These are phyloP conservation scores for Cyclotella sp. DNA, from an alignment of 108 stramenopile genomes.

Conservation along the genomic window DNA sequence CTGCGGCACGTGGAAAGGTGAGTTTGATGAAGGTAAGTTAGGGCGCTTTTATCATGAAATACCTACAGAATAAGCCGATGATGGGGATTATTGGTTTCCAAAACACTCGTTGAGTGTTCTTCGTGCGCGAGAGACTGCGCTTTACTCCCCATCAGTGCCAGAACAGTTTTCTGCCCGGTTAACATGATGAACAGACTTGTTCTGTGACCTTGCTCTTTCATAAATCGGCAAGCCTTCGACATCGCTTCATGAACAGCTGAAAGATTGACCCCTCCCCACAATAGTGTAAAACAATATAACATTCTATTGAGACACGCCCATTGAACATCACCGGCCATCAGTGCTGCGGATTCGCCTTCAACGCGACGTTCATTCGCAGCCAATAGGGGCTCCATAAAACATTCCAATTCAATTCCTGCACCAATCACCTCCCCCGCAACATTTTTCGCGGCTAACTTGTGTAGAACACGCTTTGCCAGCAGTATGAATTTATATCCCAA, in stretches of 20 bases:
- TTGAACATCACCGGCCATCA: slow-evolving; percentile 11
- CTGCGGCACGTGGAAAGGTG: not conserved
- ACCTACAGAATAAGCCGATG: not conserved
- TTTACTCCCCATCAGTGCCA: not conserved
- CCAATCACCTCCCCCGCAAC: not conserved
- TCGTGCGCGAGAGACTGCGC: not conserved
- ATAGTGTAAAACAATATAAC: not conserved
- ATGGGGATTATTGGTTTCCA: not conserved
- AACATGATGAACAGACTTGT: not conserved
- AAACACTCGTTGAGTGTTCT: not conserved
- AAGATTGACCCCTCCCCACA: slow-evolving; percentile 26
- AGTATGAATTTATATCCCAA: slow-evolving; percentile 13
- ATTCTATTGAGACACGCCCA: slow-evolving; percentile 5
- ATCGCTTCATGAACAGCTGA: not conserved
- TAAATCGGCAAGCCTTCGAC: not conserved
- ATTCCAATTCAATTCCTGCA: not conserved
- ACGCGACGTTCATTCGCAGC: not conserved
- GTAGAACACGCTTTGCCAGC: slow-evolving; percentile 10
- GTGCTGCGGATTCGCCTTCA: not conserved
- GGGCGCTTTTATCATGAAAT: too few species aligned
- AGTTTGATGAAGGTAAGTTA: not conserved
- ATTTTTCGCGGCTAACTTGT: not conserved
- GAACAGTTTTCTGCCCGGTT: not conserved
- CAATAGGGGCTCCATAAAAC: slow-evolving; percentile 20
- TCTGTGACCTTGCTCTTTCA: not conserved